Conservation (phyloP, 306 rosid species). For the Sophora flavescens region DNA sequence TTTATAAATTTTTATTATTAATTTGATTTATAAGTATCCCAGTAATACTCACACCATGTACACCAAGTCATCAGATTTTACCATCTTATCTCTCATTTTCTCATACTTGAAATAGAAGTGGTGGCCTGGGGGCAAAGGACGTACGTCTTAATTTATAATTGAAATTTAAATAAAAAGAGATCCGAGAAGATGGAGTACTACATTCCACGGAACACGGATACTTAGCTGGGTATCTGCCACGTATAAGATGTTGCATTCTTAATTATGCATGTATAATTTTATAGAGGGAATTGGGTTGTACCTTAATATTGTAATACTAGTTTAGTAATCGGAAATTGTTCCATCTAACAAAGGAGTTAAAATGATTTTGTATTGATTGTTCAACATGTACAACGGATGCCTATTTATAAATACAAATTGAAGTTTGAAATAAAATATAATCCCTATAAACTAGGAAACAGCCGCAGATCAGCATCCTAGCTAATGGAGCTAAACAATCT, state of each 20-base stretch:
- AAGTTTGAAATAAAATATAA: too few species aligned
- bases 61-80: too few species aligned
- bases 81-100: too few species aligned
- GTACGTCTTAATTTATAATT: not conserved
- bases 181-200: not conserved
- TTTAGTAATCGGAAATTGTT: constrained; percentile 48
- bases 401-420: too few species aligned
- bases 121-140: not conserved
- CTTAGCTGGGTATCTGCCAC: constrained; percentile 55
- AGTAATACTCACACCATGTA: too few species aligned
- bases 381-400: too few species aligned
- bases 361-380: too few species aligned
- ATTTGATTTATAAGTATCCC: too few species aligned
- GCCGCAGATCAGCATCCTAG: too few species aligned
- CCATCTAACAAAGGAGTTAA: constrained; percentile 1
- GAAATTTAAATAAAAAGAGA: not conserved
- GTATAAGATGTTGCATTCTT: constrained; percentile 20
- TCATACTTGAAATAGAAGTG: not conserved
- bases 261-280: constrained; percentile 45
- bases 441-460: too few species aligned
- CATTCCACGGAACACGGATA: not conserved
- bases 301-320: constrained; percentile 7
- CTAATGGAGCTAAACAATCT: too few species aligned
- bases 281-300: not conserved
- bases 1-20: too few species aligned